Evolutionary conservation across 2,329 filamentous ascomycete species (phyloP).

Genomic region (Alternaria incomplexa): DNA sequence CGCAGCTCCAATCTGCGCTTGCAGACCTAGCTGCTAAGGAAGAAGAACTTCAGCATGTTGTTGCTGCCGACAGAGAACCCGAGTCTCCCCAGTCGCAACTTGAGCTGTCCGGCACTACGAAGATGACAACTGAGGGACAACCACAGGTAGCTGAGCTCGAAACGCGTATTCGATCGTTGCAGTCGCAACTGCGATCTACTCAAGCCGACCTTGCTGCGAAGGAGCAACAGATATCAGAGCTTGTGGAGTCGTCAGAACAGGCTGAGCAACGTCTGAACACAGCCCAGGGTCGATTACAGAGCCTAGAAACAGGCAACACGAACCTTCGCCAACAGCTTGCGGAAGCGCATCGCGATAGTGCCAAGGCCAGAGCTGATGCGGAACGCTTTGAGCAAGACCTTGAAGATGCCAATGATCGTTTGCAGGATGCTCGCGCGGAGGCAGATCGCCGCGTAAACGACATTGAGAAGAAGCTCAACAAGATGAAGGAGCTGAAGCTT

Average conservation of each 20-base stretch:
- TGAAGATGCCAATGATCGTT: conserved; percentile 31
- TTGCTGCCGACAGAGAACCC: neutral
- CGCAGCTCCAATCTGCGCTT: neutral
- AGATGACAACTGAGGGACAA: neutral
- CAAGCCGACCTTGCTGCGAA: conserved; percentile 27
- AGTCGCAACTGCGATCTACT: conserved; percentile 30
- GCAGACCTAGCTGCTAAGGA: conserved; percentile 1
- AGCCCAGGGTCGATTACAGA: conserved; percentile 38
- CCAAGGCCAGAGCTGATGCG: conserved; percentile 29
- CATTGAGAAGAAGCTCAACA: conserved; percentile 38
- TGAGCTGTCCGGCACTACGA: neutral
- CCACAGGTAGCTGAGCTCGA: conserved; percentile 3
- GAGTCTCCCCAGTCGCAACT: neutral
- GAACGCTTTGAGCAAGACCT: conserved; percentile 37
- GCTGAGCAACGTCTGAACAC: conserved; percentile 33
- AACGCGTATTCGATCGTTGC: conserved; percentile 4
- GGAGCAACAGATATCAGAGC: conserved; percentile 31
- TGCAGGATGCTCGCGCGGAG: conserved; percentile 33
- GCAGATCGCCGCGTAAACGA: conserved; percentile 37
- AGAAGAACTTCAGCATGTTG: neutral
- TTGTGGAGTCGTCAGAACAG: conserved; percentile 32
- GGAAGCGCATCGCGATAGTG: conserved; percentile 36
- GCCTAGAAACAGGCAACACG: conserved; percentile 33
- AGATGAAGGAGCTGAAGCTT: conserved; percentile 32
- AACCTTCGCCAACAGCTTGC: conserved; percentile 43